Percentiles rank a stretch among this genome's conserved stretches.
Conservation (phyloP, 139 green algal species). For the Chlamydomonas incerta region DNA sequence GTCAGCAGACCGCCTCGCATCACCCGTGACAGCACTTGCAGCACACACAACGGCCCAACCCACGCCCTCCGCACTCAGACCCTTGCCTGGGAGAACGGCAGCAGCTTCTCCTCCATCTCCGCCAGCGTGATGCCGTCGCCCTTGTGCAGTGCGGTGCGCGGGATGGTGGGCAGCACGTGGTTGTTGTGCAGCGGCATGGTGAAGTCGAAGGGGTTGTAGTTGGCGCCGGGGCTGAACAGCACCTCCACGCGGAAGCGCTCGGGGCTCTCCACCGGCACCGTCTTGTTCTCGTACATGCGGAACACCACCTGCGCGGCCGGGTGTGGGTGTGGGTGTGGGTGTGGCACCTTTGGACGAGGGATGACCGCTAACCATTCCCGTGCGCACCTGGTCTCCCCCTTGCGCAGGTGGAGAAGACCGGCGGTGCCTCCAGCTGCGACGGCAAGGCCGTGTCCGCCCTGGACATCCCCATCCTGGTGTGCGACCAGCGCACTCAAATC, state of each 20-base stretch:
- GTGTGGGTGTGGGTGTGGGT: too few relatives aligned
- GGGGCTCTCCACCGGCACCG: conserved; percentile 63
- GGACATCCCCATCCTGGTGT: conserved; percentile 81
- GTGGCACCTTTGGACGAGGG: too few relatives aligned
- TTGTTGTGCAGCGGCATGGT: neutral
- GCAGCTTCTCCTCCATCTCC: conserved; percentile 57
- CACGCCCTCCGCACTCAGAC: too few relatives aligned
- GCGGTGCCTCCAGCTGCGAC: conserved; percentile 83
- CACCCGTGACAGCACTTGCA: too few relatives aligned
- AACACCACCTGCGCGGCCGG: conserved; percentile 92
- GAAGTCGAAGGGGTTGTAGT: conserved; percentile 67
- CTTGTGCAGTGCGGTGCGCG: conserved; percentile 26
- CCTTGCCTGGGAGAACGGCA: conserved; percentile 44
- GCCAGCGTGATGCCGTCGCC: conserved; percentile 43
- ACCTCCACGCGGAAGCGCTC: conserved; percentile 91
- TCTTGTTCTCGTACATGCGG: conserved; percentile 95
- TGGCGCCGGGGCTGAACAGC: conserved; percentile 81
- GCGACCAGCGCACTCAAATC: conserved; percentile 93
- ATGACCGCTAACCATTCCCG: too few relatives aligned
- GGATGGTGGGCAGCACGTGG: conserved; percentile 48
- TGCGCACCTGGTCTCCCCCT: too few relatives aligned
- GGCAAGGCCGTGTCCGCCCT: conserved; percentile 82
- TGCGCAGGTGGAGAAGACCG: conserved; percentile 90
- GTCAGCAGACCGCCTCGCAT: too few relatives aligned
- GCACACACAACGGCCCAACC: too few relatives aligned